Percentiles rank a stretch among this genome's conserved stretches.
phyloP scores from a whole-genome alignment of 768 basidiomycete genomes.

The Russula compacta region DNA sequence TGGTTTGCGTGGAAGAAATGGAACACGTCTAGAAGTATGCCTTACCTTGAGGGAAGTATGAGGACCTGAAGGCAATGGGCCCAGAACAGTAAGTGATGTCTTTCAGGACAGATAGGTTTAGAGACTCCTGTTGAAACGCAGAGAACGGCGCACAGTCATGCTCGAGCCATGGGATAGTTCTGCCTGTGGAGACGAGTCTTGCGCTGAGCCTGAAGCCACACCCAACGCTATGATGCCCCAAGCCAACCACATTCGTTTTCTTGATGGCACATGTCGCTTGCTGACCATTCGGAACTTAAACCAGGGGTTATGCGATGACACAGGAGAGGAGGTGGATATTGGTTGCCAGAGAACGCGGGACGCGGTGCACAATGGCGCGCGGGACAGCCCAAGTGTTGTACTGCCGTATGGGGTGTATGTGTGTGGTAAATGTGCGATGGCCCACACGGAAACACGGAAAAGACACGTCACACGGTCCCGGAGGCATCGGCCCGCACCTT shows the following conservation, averaged over 20 bases:
- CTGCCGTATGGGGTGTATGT: background rate
- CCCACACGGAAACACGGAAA: background rate
- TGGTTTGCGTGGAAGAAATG: background rate
- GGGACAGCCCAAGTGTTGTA: background rate
- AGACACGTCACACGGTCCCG: conserved; percentile 9
- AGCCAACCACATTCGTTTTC: conserved; percentile 26
- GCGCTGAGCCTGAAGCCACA: conserved; percentile 20
- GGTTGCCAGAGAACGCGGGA: background rate
- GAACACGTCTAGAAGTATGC: background rate
- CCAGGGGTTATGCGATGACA: background rate
- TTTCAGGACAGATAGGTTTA: background rate
- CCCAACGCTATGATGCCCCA: conserved; percentile 26
- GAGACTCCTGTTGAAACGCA: background rate
- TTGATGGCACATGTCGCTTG: conserved; percentile 9
- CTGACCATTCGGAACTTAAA: conserved; percentile 1
- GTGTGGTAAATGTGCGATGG: no score
- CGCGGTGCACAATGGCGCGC: background rate
- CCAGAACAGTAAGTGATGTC: conserved; percentile 1
- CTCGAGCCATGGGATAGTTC: conserved; percentile 4
- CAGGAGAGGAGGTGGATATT: background rate
- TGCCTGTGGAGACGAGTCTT: conserved; percentile 11
- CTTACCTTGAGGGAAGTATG: conserved; percentile 1
- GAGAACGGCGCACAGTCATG: background rate
- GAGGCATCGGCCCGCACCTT: background rate
- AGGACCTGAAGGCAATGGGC: conserved; percentile 1